phyloP scores from a whole-genome alignment of 495 filamentous ascomycete genomes.

The Astrocystis sublimbata region DNA sequence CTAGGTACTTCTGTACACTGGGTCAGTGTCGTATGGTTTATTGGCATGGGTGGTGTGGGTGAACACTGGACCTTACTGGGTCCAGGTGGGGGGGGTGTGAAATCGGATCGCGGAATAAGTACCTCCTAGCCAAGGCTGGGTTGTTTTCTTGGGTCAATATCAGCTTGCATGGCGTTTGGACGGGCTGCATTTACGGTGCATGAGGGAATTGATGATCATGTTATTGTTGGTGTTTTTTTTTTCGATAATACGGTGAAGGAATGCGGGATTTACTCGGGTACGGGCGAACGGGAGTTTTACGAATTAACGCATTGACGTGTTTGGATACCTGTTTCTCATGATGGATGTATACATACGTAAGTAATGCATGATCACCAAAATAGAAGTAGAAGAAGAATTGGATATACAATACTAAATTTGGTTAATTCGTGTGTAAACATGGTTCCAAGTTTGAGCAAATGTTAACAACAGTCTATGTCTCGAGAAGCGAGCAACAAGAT shows the following conservation, averaged over 20 bases:
- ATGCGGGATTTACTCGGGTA: slow-evolving; percentile 6
- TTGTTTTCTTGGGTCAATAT: not conserved
- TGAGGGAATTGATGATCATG: not conserved
- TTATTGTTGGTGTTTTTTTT: no score
- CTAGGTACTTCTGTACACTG: no score
- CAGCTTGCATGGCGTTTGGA: slow-evolving; percentile 10
- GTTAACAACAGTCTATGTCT: no score
- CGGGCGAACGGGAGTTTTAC: not conserved
- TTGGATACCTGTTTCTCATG: not conserved
- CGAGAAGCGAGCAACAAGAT: no score
- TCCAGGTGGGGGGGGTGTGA: not conserved
- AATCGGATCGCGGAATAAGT: not conserved
- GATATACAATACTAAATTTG: not conserved
- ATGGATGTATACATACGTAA: not conserved
- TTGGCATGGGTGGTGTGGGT: no score
- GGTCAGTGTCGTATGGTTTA: no score
- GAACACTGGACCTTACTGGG: no score
- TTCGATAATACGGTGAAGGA: not conserved
- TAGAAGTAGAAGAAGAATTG: not conserved
- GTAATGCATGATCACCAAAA: no score
- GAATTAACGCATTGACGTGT: slow-evolving; percentile 1
- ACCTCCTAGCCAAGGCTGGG: not conserved
- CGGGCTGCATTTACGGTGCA: not conserved
- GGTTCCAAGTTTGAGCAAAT: no score
- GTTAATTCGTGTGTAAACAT: no score